These are phyloP conservation scores for Sparassis latifolia DNA, from an alignment of 1,284 basidiomycete species.

Conservation along the genomic window DNA sequence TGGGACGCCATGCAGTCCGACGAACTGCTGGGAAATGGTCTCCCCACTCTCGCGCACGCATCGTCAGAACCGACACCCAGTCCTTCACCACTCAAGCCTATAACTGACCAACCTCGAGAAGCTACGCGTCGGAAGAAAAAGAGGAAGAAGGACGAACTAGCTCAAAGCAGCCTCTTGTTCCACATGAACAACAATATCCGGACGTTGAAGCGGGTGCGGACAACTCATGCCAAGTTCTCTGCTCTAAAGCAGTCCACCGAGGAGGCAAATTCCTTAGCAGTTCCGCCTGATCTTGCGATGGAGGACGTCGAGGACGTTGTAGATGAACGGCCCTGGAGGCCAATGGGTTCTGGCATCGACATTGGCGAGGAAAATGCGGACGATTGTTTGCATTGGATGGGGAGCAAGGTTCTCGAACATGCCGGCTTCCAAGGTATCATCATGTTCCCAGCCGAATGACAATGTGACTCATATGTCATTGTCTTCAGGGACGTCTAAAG, in stretches of 20 bases:
- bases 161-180: conserved; percentile 45
- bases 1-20: conserved; percentile 66
- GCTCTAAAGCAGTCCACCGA: conserved; percentile 42
- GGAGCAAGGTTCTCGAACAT: conserved; percentile 75
- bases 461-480: conserved; percentile 1
- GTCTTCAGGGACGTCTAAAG: conserved; percentile 50
- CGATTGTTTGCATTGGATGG: conserved; percentile 64
- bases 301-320: conserved; percentile 37
- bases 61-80: conserved; percentile 30
- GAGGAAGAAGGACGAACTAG: conserved; percentile 15
- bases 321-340: conserved; percentile 55
- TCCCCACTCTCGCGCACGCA: conserved; percentile 49
- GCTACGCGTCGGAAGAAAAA: conserved; percentile 25
- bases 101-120: conserved; percentile 28
- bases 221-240: conserved; percentile 63
- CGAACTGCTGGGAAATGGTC: conserved; percentile 53
- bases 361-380: conserved; percentile 49
- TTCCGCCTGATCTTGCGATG: conserved; percentile 11
- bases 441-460: conserved; percentile 3
- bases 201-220: conserved; percentile 61
- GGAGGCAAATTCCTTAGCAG: conserved; percentile 30
- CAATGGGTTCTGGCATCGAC: conserved; percentile 26
- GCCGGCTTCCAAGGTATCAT: conserved; percentile 81
- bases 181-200: conserved; percentile 71
- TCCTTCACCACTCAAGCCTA: conserved; percentile 12